A percentile compares a stretch with the other conserved stretches of the same genome.
phyloP scores from a whole-genome alignment of 73 alveolate genomes.

The Effrenium voratum region DNA sequence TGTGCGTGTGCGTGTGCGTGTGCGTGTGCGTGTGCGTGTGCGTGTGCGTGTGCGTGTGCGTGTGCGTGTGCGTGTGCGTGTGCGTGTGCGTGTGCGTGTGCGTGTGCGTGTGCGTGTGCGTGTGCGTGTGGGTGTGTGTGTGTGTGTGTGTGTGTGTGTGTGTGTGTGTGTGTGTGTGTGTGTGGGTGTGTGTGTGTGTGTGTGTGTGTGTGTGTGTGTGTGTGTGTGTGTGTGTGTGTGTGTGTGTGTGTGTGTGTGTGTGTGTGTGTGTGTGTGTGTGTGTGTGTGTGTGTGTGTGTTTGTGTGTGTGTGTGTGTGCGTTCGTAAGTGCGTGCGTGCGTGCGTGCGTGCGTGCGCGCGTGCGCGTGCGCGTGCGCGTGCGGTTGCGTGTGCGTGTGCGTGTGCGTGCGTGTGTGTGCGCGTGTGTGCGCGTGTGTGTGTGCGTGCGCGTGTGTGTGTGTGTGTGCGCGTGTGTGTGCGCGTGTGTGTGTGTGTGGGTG shows the following conservation, averaged over 20 bases:
- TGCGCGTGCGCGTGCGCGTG: too few relatives aligned
- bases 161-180: neutral
- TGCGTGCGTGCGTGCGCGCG: too few relatives aligned
- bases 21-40: slow-evolving; percentile 10
- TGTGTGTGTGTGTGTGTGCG: too few relatives aligned
- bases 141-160: neutral
- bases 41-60: slow-evolving; percentile 13
- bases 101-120: neutral
- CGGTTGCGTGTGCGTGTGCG: too few relatives aligned
- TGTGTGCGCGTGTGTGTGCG: neutral
- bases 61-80: slow-evolving; percentile 10
- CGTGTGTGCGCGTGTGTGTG: neutral
- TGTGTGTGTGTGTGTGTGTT: too few relatives aligned
- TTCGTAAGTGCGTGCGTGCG: too few relatives aligned
- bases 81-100: slow-evolving; percentile 10
- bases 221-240: neutral
- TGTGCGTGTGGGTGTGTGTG: too few relatives aligned
- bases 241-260: neutral
- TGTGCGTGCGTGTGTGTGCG: neutral
- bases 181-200: too few relatives aligned
- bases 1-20: neutral
- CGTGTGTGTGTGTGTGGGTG: too few relatives aligned
- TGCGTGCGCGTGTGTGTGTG: neutral
- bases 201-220: neutral
- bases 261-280: slow-evolving; percentile 4